A percentile compares a stretch with the other conserved stretches of the same genome.
phyloP scores from a whole-genome alignment of 495 filamentous ascomycete genomes.

The Durotheca rogersii region DNA sequence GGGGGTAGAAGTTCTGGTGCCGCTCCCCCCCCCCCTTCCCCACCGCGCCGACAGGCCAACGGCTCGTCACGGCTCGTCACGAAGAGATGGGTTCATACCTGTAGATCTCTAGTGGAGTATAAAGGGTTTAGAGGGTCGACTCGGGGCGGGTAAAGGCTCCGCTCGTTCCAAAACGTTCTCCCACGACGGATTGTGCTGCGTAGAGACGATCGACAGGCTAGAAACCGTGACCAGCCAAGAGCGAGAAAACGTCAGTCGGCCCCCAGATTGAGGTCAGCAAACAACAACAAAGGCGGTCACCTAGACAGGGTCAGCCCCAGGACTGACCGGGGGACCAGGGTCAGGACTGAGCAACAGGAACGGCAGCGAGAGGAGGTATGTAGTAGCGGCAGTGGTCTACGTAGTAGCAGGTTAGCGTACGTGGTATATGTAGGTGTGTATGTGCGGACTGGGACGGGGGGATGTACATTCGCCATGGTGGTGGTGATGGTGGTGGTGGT shows the following conservation, averaged over 20 bases:
- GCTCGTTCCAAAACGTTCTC: slow-evolving; percentile 29
- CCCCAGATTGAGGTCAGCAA: slow-evolving; percentile 19
- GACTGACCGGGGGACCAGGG: no score
- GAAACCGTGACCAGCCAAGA: slow-evolving; percentile 26
- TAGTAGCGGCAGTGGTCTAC: slow-evolving; percentile 6
- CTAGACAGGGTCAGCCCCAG: not conserved
- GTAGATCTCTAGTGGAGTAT: slow-evolving; percentile 34
- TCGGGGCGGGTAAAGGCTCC: slow-evolving; percentile 34
- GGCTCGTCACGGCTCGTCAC: slow-evolving; percentile 32
- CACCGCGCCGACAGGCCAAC: slow-evolving; percentile 29
- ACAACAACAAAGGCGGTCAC: slow-evolving; percentile 25
- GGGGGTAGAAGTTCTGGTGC: slow-evolving; percentile 11
- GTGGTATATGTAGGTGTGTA: no score
- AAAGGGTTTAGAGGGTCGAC: slow-evolving; percentile 30
- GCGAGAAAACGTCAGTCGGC: slow-evolving; percentile 32
- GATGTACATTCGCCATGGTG: no score
- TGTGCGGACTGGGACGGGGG: no score
- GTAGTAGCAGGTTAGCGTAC: slow-evolving; percentile 22
- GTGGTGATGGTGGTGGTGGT: no score
- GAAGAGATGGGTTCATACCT: slow-evolving; percentile 27
- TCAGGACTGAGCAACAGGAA: no score
- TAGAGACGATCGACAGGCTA: slow-evolving; percentile 30
- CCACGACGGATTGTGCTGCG: slow-evolving; percentile 11
- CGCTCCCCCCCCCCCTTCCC: slow-evolving; percentile 11
- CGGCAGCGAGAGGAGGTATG: slow-evolving; percentile 10